These are phyloP conservation scores for Neoarthrinium moseri DNA, from an alignment of 2,329 filamentous ascomycete genomes.

Conservation along the genomic window DNA sequence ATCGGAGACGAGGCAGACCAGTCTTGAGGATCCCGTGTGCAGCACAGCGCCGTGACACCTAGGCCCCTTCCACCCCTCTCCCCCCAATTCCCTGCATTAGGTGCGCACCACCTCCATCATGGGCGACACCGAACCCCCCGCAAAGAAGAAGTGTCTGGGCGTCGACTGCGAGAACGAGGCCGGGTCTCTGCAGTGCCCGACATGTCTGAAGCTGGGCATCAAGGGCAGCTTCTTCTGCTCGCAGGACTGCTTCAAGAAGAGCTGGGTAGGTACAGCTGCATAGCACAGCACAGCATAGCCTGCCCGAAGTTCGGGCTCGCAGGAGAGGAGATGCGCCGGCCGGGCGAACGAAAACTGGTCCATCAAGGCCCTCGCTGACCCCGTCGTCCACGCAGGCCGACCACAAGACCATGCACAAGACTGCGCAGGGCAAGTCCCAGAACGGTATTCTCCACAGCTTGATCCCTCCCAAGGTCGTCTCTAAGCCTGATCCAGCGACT, in stretches of 20 bases:
- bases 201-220: conserved; percentile 83
- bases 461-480: conserved; percentile 76
- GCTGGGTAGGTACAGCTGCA: conserved; percentile 94
- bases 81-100: not conserved
- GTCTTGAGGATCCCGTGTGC: no score
- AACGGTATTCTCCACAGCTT: conserved; percentile 72
- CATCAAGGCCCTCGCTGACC: conserved; percentile 11
- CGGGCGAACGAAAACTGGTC: not conserved
- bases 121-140: conserved; percentile 49
- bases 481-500: conserved; percentile 89
- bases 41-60: not conserved
- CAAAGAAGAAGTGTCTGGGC: conserved; percentile 73
- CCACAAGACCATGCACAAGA: conserved; percentile 84
- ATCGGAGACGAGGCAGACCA: no score
- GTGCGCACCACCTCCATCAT: conserved; percentile 16
- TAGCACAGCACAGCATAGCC: no score
- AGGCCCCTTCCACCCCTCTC: not conserved
- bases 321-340: not conserved
- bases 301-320: no score
- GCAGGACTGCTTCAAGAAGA: conserved; percentile 98
- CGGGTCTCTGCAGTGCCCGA: conserved; percentile 86
- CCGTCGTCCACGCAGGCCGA: conserved; percentile 53
- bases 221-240: conserved; percentile 96
- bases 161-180: conserved; percentile 85
- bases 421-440: conserved; percentile 47